Base-by-base conservation (phyloP, 805 yeast species). In the Priceomyces carsonii region DNA sequence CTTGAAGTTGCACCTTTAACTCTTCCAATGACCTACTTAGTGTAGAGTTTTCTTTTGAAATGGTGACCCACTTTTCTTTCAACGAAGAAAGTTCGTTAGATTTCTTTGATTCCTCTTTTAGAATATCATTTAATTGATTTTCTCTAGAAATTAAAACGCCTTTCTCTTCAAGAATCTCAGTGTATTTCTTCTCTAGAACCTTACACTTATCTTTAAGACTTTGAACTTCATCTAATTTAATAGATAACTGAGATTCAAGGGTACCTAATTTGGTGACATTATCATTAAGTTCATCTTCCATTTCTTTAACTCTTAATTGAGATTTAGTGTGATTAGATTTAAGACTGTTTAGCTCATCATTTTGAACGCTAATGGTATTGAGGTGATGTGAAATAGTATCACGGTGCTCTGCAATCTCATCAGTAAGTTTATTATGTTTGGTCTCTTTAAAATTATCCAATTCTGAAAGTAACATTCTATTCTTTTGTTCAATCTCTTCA, bases 1-100 rank as follows among this genome's bases (percentile, higher is more conserved):
- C 33, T 9, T 50, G 57, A 14, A 45, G 38, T 15, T 60, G 63
- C 3, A 50, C 43, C 32, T 50, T 57, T 33, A 63, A 32, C 27
- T 48, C 44, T 13, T 50, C 32, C 17, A 43, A 39, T 13, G 38
- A 28, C 8, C 32, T 33, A 12, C 17, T 18, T 23, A 46, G 23
- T 1, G 33, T 28, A 8, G 40, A 39, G 8, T 50, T 43, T 19
- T 55, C 55, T 5, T 28, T 13, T 13, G 38, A 32, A 7, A 37
- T 31, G 8, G 24, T 20, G 8, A 31, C 27, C 19, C 38, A 43
- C 25, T 35, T 17, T 2, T 28, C 18, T 26, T 39, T 39, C 22
- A 27, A 30, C 22, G 21, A 18, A 8, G 13, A 10, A 17, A 22
- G 20, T 12, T 34, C 38, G 7, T 34, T 18, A 9, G 14, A 14